Evolutionary conservation across 805 yeast genomes (phyloP).

Genomic region (Metschnikowia chrysomelidarum): DNA sequence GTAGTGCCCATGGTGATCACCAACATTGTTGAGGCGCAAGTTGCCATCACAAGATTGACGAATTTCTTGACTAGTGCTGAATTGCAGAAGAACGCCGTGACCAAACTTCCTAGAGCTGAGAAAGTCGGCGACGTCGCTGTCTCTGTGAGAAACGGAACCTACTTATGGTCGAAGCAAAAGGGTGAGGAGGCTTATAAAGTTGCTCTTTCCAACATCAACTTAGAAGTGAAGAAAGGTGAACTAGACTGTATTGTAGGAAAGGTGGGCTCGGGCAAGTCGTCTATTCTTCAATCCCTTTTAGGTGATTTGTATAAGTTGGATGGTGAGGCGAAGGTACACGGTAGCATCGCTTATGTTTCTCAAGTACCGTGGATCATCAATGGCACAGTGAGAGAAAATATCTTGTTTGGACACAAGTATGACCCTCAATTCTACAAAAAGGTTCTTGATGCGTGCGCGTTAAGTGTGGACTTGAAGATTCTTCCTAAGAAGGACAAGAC

Average conservation of each 20-base stretch:
- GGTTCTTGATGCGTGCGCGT: constrained; percentile 86
- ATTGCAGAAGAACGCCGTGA: constrained; percentile 76
- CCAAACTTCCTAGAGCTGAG: constrained; percentile 45
- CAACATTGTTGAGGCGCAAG: constrained; percentile 83
- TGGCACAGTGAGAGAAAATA: constrained; percentile 88
- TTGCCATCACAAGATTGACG: constrained; percentile 72
- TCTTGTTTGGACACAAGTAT: constrained; percentile 81
- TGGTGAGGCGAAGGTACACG: constrained; percentile 72
- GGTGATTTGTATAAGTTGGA: constrained; percentile 79
- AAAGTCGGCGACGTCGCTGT: constrained; percentile 68
- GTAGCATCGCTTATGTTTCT: constrained; percentile 83
- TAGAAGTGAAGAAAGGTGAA: constrained; percentile 69
- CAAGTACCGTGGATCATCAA: constrained; percentile 98
- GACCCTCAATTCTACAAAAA: constrained; percentile 79
- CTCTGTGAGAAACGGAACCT: constrained; percentile 61
- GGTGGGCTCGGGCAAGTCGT: constrained; percentile 90
- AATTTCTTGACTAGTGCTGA: constrained; percentile 74
- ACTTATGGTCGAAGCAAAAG: constrained; percentile 75
- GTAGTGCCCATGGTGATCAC: constrained; percentile 90
- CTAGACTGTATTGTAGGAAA: constrained; percentile 83
- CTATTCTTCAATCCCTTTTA: constrained; percentile 71
- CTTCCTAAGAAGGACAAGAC: constrained; percentile 90
- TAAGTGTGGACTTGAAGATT: constrained; percentile 70
- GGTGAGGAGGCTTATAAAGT: constrained; percentile 54
- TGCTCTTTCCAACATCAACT: constrained; percentile 61